Conservation (phyloP, 192 early-diverging fungal genomes). For the Gryganskiella cystojenkinii region DNA sequence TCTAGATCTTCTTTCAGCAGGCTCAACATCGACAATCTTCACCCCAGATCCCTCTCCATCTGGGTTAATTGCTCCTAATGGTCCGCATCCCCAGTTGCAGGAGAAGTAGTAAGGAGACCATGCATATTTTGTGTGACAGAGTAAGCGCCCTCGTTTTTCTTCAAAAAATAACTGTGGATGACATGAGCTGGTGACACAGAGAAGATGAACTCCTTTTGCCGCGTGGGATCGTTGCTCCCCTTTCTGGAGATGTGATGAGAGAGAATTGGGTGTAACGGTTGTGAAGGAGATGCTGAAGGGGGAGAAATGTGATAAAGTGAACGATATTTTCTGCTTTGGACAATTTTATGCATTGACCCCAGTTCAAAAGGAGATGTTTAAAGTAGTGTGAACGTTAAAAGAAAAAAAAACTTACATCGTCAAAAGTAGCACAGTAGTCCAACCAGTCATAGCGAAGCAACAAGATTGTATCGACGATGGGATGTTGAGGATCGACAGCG, state of each 20-base stretch:
- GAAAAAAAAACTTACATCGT: slow-evolving; percentile 37
- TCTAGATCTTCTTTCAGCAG: too few species aligned
- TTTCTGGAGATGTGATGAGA: too few species aligned
- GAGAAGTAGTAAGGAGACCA: background rate
- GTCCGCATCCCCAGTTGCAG: background rate
- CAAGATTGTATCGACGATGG: slow-evolving; percentile 16
- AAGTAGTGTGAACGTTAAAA: background rate
- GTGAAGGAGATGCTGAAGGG: background rate
- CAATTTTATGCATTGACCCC: too few species aligned
- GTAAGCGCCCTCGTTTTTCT: background rate
- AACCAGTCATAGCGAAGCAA: slow-evolving; percentile 40
- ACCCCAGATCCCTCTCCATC: too few species aligned
- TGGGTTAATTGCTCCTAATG: too few species aligned
- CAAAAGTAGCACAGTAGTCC: slow-evolving; percentile 39
- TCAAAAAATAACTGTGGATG: slow-evolving; percentile 1
- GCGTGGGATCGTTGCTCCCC: too few species aligned
- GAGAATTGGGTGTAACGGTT: background rate
- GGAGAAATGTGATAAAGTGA: background rate
- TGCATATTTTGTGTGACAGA: too few species aligned
- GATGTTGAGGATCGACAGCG: slow-evolving; percentile 1
- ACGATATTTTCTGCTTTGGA: too few species aligned
- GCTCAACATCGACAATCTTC: too few species aligned
- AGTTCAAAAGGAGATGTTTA: background rate
- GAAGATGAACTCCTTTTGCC: too few species aligned
- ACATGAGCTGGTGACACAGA: slow-evolving; percentile 5